A percentile compares a stretch with the other conserved stretches of the same genome.
Evolutionary conservation across 495 filamentous ascomycete species (phyloP).

Genomic region (Penicillium psychrofluorescens): DNA sequence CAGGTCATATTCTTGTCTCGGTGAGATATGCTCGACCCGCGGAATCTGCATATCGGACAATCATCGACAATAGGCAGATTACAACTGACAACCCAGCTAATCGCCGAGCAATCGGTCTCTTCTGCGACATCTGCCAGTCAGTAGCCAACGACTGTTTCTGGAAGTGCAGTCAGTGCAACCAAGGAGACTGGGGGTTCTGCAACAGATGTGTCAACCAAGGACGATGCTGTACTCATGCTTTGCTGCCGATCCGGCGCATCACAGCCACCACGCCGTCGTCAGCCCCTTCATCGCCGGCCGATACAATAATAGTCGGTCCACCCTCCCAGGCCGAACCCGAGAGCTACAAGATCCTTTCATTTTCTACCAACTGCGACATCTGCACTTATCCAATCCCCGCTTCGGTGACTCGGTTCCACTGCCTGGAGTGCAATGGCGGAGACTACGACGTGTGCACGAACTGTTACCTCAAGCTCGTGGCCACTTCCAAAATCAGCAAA

Average conservation of each 20-base stretch:
- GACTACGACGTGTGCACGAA: constrained; percentile 75
- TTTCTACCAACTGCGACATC: constrained; percentile 65
- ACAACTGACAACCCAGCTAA: constrained; percentile 58
- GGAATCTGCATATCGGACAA: constrained; percentile 17
- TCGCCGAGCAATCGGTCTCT: constrained; percentile 69
- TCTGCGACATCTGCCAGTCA: constrained; percentile 68
- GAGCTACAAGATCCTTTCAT: constrained; percentile 50
- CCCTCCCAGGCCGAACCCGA: constrained; percentile 28
- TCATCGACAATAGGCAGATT: constrained; percentile 25
- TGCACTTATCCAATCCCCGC: constrained; percentile 66
- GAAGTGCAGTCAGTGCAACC: constrained; percentile 77
- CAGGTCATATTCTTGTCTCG: constrained; percentile 60
- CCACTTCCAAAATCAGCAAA: constrained; percentile 50
- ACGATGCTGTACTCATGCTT: constrained; percentile 65
- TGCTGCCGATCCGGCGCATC: constrained; percentile 57
- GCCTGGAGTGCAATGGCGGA: constrained; percentile 58
- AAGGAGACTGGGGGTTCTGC: constrained; percentile 90
- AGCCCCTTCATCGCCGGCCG: constrained; percentile 14
- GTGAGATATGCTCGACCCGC: constrained; percentile 58
- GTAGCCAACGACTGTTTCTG: constrained; percentile 74
- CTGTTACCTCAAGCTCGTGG: constrained; percentile 64
- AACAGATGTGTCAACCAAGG: constrained; percentile 72
- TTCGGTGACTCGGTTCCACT: constrained; percentile 65
- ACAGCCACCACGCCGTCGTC: constrained; percentile 13
- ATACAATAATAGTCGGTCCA: constrained; percentile 8